Evolutionary conservation across 2,329 filamentous ascomycete species (phyloP), one percentile per base, ranked within the genome.

Genomic region (Aspergillus quadrilineatus): DNA sequence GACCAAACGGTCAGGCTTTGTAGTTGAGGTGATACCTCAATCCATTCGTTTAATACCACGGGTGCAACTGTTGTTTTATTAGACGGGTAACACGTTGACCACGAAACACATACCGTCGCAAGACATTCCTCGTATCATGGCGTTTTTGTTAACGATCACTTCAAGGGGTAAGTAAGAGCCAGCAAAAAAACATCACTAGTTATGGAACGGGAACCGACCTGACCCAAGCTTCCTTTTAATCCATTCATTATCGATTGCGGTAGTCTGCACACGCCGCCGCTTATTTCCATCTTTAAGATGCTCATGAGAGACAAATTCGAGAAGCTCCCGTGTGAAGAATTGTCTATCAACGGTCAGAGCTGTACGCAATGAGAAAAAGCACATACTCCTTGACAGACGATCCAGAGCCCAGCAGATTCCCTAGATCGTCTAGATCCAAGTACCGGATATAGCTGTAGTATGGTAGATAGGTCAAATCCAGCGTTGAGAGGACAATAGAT

Each of bases 401-500:
- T 48, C 78, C 80, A 51, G 87, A 86, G 51, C 80, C 80, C 47
- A 90, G 76, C 22, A 89, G 76, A 41, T 83, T 74, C 9, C 76
- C 73, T 1, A 90, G 76, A 65, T 87, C 84, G 52, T 83, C 77
- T 8, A 90, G 78, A 61, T 87, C 83, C 37, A 91, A 76, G 28
- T 79, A 77, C 55, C 81, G 83, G 54, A 90, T 82, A 70, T 88
- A 89, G 37, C 83, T 78, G 64, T 84, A 88, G 67, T 92, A 92
- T 0, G 87, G 87, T 60, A 85, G 87, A 15, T 84, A 74, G 0
- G 88, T 89, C 60, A 59, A 59, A 26, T 80, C 82, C 43, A 87
- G 72, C 56, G 85, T 85, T 7, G 88, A 90, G 6, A 85, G 75
- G 56, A 89, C 82, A 61, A 90, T 83, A 2, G 86, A 86, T 50